A percentile compares a stretch with the other conserved stretches of the same genome.
phyloP scores from a whole-genome alignment of 2,329 filamentous ascomycete genomes.

The Fusarium austroafricanum region DNA sequence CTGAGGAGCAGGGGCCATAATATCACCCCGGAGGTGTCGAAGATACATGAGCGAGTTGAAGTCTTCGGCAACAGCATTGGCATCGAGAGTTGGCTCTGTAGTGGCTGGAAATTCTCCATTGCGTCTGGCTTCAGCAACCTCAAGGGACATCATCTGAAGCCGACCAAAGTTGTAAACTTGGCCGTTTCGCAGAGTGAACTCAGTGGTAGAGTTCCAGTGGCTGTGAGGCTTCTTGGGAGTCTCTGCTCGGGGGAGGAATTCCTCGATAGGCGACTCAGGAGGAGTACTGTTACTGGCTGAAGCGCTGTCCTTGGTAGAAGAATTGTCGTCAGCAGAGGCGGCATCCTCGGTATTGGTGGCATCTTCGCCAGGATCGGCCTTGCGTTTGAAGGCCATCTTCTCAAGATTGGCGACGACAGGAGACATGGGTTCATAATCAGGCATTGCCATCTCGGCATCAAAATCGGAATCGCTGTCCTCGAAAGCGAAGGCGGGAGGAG shows the following conservation, averaged over 20 bases:
- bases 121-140: conserved; percentile 48
- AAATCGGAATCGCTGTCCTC: conserved; percentile 5
- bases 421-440: conserved; percentile 11
- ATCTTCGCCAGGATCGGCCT: background rate
- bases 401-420: conserved; percentile 17
- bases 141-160: conserved; percentile 48
- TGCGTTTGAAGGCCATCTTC: conserved; percentile 6
- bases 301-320: background rate
- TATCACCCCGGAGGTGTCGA: conserved; percentile 40
- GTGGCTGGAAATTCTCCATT: conserved; percentile 51
- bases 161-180: conserved; percentile 27
- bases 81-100: conserved; percentile 42
- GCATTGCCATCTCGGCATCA: background rate
- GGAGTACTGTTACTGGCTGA: background rate
- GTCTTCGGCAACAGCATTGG: conserved; percentile 48
- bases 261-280: conserved; percentile 26
- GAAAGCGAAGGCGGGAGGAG: conserved; percentile 7
- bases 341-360: background rate
- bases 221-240: background rate
- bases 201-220: background rate
- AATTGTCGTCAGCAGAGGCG: background rate
- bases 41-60: conserved; percentile 48
- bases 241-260: conserved; percentile 8
- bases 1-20: conserved; percentile 18
- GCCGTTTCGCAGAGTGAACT: background rate